phyloP scores from a whole-genome alignment of 371 early-diverging fungal genomes.

The Blastocladiella emersonii region DNA sequence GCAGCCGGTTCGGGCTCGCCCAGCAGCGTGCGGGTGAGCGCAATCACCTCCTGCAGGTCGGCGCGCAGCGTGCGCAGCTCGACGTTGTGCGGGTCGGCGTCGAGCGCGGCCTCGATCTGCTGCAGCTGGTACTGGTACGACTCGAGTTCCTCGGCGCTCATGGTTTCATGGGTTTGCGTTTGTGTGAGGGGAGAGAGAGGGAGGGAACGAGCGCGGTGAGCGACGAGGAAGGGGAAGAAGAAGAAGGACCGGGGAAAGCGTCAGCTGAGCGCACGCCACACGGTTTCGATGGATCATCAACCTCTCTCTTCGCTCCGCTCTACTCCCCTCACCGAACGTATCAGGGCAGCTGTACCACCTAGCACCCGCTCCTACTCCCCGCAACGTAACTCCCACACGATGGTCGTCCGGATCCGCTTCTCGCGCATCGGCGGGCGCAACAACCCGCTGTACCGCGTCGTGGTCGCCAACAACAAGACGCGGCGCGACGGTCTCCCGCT shows the following conservation, averaged over 20 bases:
- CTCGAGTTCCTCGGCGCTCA: conserved; percentile 13
- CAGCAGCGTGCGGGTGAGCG: conserved; percentile 2
- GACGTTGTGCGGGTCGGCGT: conserved; percentile 20
- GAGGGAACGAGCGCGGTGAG: background rate
- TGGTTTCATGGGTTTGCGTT: too few species aligned
- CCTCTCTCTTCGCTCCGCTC: too few species aligned
- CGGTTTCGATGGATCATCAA: too few species aligned
- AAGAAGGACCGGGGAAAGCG: too few species aligned
- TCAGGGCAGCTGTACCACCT: too few species aligned
- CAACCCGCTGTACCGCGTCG: conserved; percentile 87
- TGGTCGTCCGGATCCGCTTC: conserved; percentile 57
- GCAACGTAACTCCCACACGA: too few species aligned
- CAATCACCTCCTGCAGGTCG: conserved; percentile 22
- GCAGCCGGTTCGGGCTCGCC: background rate
- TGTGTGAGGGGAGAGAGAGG: background rate
- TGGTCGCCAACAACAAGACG: conserved; percentile 67
- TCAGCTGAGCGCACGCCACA: too few species aligned
- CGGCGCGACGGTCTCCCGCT: conserved; percentile 77
- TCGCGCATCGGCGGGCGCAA: conserved; percentile 76
- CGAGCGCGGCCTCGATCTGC: conserved; percentile 27
- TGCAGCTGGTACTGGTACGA: conserved; percentile 26
- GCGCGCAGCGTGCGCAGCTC: conserved; percentile 20
- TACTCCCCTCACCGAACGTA: too few species aligned
- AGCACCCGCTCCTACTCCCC: background rate
- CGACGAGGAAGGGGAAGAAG: too few species aligned